Evolutionary conservation across 495 filamentous ascomycete genomes (phyloP), one percentile per base, ranked within the genome.

Genomic region (Podospora pseudocomata): DNA sequence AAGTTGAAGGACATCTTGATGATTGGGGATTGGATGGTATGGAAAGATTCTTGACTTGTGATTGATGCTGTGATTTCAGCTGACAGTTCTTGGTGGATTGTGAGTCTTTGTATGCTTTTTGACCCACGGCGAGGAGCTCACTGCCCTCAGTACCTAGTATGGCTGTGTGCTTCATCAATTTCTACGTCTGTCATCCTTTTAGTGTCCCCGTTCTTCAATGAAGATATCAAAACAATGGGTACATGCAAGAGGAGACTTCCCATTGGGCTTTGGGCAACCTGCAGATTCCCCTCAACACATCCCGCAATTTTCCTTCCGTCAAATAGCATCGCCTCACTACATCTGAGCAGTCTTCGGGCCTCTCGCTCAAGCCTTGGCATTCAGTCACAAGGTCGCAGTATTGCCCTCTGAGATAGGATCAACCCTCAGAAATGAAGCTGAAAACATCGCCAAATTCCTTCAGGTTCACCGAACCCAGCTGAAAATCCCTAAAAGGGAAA

Each of bases 1-100:
- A 58, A 58, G 55, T 58, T 58, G 55, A 58, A 58, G n/a, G 55
- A 58, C 55, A 58, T 58, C 18, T 9, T 58, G 55, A 49, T 49
- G 39, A 2, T 16, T 11, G 55, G 23, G n/a, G 54, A 23, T 57
- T 58, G 15, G 7, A 19, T 26, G 15, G 55, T 7, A 58, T 4
- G 55, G 11, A 19, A 58, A 11, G n/a, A 49, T 49, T 5, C 7
- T 11, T 49, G 39, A 49, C 9, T 49, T 49, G 39, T 32, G 39
- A 3, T 0, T 49, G 39, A 11, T 49, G 15, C 15, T 49, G 9
- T 49, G 18, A 16, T 49, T 11, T 49, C 2, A 11, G 9, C 20
- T 58, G 3, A 58, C 54, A 20, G 3, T 18, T 58, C 55, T 58
- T 7, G 18, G 19, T 20, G n/a, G 4, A 4, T 32, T 5, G 30